phyloP scores from a whole-genome alignment of 2,329 filamentous ascomycete species.

The Stromatinia cepivora region DNA sequence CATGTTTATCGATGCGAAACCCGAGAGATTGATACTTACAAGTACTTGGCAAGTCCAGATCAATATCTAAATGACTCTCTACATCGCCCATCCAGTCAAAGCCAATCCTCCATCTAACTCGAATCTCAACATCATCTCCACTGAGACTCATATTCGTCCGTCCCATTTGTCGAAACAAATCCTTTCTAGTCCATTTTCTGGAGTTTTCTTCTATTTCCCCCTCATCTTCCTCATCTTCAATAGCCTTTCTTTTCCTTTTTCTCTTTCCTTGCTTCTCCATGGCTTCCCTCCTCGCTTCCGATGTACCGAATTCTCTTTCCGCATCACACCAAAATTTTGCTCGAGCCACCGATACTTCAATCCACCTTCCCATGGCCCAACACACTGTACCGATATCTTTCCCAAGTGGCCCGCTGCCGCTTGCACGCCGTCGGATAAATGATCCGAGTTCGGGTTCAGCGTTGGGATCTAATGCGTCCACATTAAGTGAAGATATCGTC shows the following conservation, averaged over 20 bases:
- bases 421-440: constrained; percentile 45
- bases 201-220: constrained; percentile 28
- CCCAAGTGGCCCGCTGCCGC: constrained; percentile 48
- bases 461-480: constrained; percentile 57
- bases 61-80: constrained; percentile 55
- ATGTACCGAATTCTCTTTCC: constrained; percentile 48
- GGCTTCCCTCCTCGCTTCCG: constrained; percentile 37
- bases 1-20: not conserved
- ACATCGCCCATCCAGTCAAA: constrained; percentile 77
- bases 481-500: constrained; percentile 52
- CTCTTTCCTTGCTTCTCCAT: constrained; percentile 28
- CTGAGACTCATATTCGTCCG: constrained; percentile 47
- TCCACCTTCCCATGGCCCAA: constrained; percentile 71
- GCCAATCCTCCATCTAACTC: constrained; percentile 61
- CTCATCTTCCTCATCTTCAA: constrained; percentile 40
- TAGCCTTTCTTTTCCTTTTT: constrained; percentile 33
- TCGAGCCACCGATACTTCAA: constrained; percentile 58
- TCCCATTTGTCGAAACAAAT: constrained; percentile 56
- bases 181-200: constrained; percentile 43
- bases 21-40: constrained; percentile 53
- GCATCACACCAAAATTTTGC: constrained; percentile 63
- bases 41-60: constrained; percentile 58
- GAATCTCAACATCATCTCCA: constrained; percentile 38
- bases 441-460: constrained; percentile 59
- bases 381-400: constrained; percentile 60